phyloP scores from a whole-genome alignment of 768 basidiomycete genomes.

The Mycena capillaripes region DNA sequence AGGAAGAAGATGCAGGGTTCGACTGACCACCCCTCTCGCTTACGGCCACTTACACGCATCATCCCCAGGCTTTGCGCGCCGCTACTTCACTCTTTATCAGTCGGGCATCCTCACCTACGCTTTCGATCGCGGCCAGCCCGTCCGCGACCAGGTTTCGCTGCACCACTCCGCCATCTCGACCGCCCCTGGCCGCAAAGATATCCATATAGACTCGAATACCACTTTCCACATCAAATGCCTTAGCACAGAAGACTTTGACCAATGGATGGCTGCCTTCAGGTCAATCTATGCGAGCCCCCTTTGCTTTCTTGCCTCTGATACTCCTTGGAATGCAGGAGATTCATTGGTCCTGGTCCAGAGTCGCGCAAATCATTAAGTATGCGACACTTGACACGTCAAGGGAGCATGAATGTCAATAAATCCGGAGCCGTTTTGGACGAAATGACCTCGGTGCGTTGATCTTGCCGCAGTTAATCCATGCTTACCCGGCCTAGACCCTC shows the following conservation, averaged over 20 bases:
- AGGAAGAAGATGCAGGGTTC: conserved; percentile 91
- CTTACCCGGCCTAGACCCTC: conserved; percentile 60
- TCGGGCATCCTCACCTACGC: conserved; percentile 83
- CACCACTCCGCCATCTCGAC: conserved; percentile 85
- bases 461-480: conserved; percentile 7
- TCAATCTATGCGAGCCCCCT: conserved; percentile 44
- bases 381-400: conserved; percentile 57
- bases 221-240: conserved; percentile 90
- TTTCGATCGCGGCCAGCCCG: conserved; percentile 77
- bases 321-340: conserved; percentile 61
- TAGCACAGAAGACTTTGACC: conserved; percentile 76
- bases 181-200: conserved; percentile 78
- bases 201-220: conserved; percentile 82
- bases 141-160: conserved; percentile 78
- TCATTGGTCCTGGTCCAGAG: conserved; percentile 63
- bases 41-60: background rate
- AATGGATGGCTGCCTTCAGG: conserved; percentile 85
- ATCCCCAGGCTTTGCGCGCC: conserved; percentile 81
- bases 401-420: conserved; percentile 61
- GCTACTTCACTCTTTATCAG: conserved; percentile 77
- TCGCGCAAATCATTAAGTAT: conserved; percentile 58
- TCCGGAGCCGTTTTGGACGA: conserved; percentile 71
- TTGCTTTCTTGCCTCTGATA: conserved; percentile 19
- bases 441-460: conserved; percentile 69
- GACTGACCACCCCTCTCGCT: conserved; percentile 28